Conservation (phyloP, 164 flowering plant genomes). For the Vitis riparia region DNA sequence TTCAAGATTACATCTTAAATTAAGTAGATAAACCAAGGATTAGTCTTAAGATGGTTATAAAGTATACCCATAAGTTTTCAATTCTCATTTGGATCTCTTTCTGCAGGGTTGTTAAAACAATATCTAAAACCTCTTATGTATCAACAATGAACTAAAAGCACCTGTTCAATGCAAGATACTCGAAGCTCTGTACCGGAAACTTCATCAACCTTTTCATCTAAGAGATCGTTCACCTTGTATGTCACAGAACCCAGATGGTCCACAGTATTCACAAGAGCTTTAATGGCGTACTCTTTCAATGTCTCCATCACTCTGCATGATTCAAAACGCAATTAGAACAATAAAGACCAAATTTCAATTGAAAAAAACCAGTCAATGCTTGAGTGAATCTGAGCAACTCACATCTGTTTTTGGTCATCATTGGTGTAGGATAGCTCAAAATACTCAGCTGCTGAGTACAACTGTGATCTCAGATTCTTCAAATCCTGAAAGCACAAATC, state of each 20-base stretch:
- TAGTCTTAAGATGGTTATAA: no score
- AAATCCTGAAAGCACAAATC: conserved; percentile 60
- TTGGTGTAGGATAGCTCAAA: conserved; percentile 84
- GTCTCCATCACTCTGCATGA: conserved; percentile 72
- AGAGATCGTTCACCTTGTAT: conserved; percentile 65
- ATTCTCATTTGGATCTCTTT: no score
- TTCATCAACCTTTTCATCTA: conserved; percentile 84
- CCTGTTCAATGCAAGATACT: conserved; percentile 89
- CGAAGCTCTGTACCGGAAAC: conserved; percentile 67
- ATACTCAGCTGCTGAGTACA: conserved; percentile 95
- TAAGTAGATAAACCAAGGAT: no score
- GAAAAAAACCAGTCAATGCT: background rate
- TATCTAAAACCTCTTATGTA: no score
- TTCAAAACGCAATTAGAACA: background rate
- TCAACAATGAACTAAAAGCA: conserved; percentile 11
- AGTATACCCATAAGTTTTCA: no score
- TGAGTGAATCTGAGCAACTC: conserved; percentile 26
- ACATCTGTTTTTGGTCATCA: conserved; percentile 83
- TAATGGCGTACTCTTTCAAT: conserved; percentile 84
- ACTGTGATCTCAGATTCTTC: conserved; percentile 79
- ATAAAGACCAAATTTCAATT: background rate
- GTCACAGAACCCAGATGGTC: conserved; percentile 94
- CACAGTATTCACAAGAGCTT: conserved; percentile 87
- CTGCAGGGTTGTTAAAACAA: no score
- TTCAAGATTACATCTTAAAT: no score